Percentiles rank a stretch among this genome's conserved stretches.
phyloP scores from a whole-genome alignment of 768 basidiomycete species.

The Cystofilobasidium ferigula region DNA sequence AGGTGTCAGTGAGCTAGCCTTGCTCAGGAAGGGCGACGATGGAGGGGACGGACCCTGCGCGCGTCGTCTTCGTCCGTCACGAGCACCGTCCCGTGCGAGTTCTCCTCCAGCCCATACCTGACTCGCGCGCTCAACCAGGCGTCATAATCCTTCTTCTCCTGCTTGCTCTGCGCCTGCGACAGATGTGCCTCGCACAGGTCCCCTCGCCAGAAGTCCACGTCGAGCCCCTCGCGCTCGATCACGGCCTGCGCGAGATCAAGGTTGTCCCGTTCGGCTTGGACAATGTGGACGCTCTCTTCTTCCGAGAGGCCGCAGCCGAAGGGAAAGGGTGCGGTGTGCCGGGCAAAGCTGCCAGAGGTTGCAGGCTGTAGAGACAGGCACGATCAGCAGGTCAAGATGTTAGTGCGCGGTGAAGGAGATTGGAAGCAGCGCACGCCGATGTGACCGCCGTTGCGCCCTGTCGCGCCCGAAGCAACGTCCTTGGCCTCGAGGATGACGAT shows the following conservation, averaged over 20 bases:
- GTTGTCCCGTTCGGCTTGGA: slow-evolving; percentile 31
- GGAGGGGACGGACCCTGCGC: slow-evolving; percentile 1
- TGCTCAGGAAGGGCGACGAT: not conserved
- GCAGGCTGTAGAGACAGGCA: not conserved
- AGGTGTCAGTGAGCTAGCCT: not conserved
- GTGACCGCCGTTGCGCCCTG: slow-evolving; percentile 5
- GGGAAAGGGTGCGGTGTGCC: slow-evolving; percentile 19
- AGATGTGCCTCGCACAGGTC: slow-evolving; percentile 29
- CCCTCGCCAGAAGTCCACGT: slow-evolving; percentile 32
- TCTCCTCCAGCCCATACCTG: not conserved
- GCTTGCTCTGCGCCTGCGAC: not conserved
- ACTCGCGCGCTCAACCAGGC: slow-evolving; percentile 3
- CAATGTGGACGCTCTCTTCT: slow-evolving; percentile 29
- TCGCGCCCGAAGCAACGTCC: slow-evolving; percentile 6
- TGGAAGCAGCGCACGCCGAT: not conserved
- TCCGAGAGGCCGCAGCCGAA: slow-evolving; percentile 30
- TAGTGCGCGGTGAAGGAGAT: not conserved
- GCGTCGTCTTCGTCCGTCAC: slow-evolving; percentile 8
- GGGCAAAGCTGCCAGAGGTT: not conserved
- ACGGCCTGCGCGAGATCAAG: slow-evolving; percentile 28
- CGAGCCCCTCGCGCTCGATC: slow-evolving; percentile 29
- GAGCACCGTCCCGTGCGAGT: not conserved
- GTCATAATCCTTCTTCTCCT: not conserved
- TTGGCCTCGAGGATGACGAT: slow-evolving; percentile 19
- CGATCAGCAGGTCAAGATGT: not conserved